Evolutionary conservation across 1,284 basidiomycete species (phyloP), one percentile per base, ranked within the genome.

Genomic region (Trametes pubescens): DNA sequence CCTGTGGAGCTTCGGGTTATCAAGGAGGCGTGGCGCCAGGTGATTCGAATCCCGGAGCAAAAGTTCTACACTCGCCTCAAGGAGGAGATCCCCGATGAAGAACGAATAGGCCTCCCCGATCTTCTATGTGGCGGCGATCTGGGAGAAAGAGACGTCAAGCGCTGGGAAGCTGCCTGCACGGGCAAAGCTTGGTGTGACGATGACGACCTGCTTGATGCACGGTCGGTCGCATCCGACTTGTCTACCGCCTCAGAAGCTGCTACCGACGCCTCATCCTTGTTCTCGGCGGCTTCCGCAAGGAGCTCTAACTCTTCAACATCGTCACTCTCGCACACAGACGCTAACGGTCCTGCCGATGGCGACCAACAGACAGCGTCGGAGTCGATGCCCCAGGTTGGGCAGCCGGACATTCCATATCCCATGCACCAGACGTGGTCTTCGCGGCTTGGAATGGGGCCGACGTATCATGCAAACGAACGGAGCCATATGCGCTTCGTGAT

Each of bases 1-100:
- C 32, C 10, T 7, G 47, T 48, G 9, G 34, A 46, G 32, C 21
- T 64, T n/a, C 51, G 57, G 0, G 21, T 64, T 38, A 34, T 70
- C 49, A 70, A 70, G 57, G 69, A 70, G 8, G 49, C 67, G 2
- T 69, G 69, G 67, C 61, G 64, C 0, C 60, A 63, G 46, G 13
- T 61, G 2, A 37, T 54, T 0, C 57, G 60, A 0, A 49, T 13
- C 0, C 51, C 63, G 0, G 69, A 69, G 53, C 34, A 13, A 2
- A 35, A 22, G 0, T 66, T 66, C 63, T 67, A 69, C 38, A 16
- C 55, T 2, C 62, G 65, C 0, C 53, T 71, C 1, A 14, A 35
- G 22, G 4, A 11, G 26, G 38, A 24, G 13, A 47, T 63, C 11
- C 51, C 58, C 0, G 10, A 49, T 1, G 48, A 34, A 0, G 40